Conservation (phyloP, 169 alveolate genomes). For the Amoebophrya sp. region DNA sequence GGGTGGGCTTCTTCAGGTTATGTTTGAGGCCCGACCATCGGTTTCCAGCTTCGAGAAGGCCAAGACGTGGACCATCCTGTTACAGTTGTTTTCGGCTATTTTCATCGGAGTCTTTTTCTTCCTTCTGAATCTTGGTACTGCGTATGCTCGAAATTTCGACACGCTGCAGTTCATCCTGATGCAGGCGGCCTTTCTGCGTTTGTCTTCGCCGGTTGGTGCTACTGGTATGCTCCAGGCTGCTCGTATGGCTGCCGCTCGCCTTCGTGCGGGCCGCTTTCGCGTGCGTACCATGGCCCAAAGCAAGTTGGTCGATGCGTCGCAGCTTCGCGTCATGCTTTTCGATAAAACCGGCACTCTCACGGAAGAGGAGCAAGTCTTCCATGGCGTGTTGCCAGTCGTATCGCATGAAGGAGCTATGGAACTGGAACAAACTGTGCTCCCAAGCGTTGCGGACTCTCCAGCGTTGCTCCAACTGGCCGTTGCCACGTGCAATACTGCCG, state of each 20-base stretch:
- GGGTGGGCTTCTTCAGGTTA: not conserved
- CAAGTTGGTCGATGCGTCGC: not conserved
- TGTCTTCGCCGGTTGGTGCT: not conserved
- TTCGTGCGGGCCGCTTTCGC: not conserved
- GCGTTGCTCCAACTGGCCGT: not conserved
- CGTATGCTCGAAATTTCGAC: not conserved
- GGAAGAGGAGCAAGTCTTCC: not conserved
- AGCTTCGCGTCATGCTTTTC: not conserved
- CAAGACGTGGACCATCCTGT: not conserved
- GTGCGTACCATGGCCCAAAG: not conserved
- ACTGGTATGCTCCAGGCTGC: not conserved
- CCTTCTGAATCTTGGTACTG: not conserved
- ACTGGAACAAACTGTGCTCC: not conserved
- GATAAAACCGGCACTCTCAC: not conserved
- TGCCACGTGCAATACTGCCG: not conserved
- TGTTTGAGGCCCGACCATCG: not conserved
- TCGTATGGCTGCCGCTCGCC: not conserved
- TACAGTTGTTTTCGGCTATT: not conserved
- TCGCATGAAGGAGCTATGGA: not conserved
- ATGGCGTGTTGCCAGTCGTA: not conserved
- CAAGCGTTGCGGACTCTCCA: not conserved
- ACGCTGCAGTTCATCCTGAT: not conserved
- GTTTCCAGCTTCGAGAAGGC: not conserved
- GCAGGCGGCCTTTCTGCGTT: not conserved
- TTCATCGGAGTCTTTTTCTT: not conserved